Conservation (phyloP, 352 stramenopile species). For the Pythium rhizo-oryzae region DNA sequence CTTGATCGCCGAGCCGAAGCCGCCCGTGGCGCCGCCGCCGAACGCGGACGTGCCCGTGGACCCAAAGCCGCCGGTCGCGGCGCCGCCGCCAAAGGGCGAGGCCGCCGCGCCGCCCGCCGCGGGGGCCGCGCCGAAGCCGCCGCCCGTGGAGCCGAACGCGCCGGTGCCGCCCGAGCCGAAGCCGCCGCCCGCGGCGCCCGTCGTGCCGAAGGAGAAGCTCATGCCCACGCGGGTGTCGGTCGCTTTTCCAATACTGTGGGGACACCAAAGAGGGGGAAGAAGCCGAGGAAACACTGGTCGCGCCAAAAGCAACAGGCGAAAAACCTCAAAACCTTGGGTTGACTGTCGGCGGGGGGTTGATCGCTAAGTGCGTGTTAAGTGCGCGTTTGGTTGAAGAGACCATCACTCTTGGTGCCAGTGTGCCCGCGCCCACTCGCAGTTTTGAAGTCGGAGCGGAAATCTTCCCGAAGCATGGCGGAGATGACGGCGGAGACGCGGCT, state of each 20-base stretch:
- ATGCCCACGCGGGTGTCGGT: conserved; percentile 1
- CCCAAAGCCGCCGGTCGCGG: conserved; percentile 42
- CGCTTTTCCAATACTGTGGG: conserved; percentile 4
- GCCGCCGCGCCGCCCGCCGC: conserved; percentile 41
- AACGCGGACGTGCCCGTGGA: conserved; percentile 42
- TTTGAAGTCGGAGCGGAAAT: neutral
- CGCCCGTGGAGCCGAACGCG: conserved; percentile 27
- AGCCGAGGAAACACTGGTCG: conserved; percentile 2
- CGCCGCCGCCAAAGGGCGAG: conserved; percentile 50
- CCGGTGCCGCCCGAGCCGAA: conserved; percentile 18
- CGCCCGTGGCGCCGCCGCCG: conserved; percentile 29
- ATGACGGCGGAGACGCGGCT: neutral
- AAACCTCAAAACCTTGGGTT: conserved; percentile 30
- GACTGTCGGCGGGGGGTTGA: neutral
- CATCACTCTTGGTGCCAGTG: conserved; percentile 1
- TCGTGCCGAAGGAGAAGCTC: conserved; percentile 29
- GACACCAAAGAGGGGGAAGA: neutral
- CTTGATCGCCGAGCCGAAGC: conserved; percentile 31
- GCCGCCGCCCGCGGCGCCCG: conserved; percentile 19
- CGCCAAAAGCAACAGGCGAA: conserved; percentile 2
- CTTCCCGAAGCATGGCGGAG: neutral
- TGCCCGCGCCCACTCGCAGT: neutral
- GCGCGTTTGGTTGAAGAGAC: conserved; percentile 4
- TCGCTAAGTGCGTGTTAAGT: conserved; percentile 1
- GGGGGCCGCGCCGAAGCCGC: conserved; percentile 20